Evolutionary conservation across 2,329 filamentous ascomycete species (phyloP).

Genomic region (Trichoderma arundinaceum): DNA sequence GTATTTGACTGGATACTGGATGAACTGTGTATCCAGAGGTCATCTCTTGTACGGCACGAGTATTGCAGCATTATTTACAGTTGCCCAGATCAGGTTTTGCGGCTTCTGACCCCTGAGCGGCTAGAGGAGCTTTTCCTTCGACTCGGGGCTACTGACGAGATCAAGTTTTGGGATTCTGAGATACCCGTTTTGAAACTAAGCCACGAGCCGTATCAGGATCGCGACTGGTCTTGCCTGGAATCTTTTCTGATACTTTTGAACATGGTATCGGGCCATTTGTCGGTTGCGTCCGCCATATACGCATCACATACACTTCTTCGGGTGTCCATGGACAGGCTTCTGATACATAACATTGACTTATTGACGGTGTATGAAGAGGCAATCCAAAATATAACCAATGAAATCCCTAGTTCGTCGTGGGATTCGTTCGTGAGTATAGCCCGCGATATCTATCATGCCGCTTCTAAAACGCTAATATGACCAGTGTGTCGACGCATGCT

Average conservation of each 20-base stretch:
- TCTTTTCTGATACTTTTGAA: conserved; percentile 53
- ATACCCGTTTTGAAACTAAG: conserved; percentile 36
- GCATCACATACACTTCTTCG: conserved; percentile 57
- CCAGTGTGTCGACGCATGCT: conserved; percentile 55
- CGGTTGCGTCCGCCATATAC: conserved; percentile 45
- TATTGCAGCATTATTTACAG: conserved; percentile 63
- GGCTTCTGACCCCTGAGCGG: conserved; percentile 52
- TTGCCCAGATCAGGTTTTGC: conserved; percentile 51
- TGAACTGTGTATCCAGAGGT: conserved; percentile 62
- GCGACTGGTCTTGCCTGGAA: conserved; percentile 54
- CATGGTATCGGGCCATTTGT: conserved; percentile 46
- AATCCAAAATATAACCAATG: conserved; percentile 50
- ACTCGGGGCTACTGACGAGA: conserved; percentile 61
- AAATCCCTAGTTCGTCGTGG: conserved; percentile 49
- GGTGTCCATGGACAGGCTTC: conserved; percentile 59
- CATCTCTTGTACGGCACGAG: conserved; percentile 61
- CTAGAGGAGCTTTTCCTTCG: conserved; percentile 61
- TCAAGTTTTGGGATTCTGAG: conserved; percentile 42
- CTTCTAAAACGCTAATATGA: not conserved
- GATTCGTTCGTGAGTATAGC: conserved; percentile 50
- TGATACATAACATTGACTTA: conserved; percentile 52
- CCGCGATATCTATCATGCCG: conserved; percentile 23
- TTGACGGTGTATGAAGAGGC: conserved; percentile 50
- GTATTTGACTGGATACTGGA: conserved; percentile 70
- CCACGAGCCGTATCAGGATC: conserved; percentile 43